Evolutionary conservation across 2,329 filamentous ascomycete species (phyloP).

Genomic region (Ophiostoma ulmi): DNA sequence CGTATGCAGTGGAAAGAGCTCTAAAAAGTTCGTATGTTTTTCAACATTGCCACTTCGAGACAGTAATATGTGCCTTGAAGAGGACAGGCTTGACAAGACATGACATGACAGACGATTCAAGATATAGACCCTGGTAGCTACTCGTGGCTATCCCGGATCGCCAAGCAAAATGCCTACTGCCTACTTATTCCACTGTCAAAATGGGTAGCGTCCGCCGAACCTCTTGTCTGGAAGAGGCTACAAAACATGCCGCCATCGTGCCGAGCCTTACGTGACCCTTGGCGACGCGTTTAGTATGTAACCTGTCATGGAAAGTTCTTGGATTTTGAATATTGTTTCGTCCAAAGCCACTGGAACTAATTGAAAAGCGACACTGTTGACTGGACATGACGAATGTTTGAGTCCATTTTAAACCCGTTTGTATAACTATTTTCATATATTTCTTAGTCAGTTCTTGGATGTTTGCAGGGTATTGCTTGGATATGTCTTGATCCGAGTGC

Average conservation of each 20-base stretch:
- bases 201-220: slow-evolving; percentile 10
- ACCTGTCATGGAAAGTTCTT: slow-evolving; percentile 9
- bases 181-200: not conserved
- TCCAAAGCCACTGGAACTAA: not conserved
- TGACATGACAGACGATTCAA: not conserved
- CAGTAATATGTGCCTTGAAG: not conserved
- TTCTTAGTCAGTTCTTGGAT: not conserved
- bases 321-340: not conserved
- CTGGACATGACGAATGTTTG: not conserved
- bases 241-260: slow-evolving; percentile 13
- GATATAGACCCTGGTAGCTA: not conserved
- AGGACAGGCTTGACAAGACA: not conserved
- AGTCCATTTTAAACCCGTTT: not conserved
- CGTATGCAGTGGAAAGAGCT: not conserved
- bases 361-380: not conserved
- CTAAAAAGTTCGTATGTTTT: not conserved
- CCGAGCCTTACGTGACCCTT: slow-evolving; percentile 15
- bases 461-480: not conserved
- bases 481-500: not conserved
- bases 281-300: slow-evolving; percentile 12
- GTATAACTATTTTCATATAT: not conserved
- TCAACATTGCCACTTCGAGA: not conserved
- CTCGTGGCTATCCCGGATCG: not conserved
- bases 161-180: not conserved
- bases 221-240: slow-evolving; percentile 1